Evolutionary conservation across 1,284 basidiomycete species (phyloP), one percentile per base, ranked within the genome.

Genomic region (Sanghuangporus weigelae): DNA sequence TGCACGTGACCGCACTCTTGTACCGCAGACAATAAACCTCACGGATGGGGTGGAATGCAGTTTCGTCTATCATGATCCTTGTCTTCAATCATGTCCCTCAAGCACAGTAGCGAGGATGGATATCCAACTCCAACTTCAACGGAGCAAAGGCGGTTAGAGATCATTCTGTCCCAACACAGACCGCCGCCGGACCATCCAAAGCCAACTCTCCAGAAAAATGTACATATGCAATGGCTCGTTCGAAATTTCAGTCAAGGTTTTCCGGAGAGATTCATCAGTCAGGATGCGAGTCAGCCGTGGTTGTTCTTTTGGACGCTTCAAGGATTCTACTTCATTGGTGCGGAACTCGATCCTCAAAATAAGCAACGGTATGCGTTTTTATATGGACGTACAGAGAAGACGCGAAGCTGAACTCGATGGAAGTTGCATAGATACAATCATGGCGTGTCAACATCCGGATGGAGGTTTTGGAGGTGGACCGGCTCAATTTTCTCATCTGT

Each of bases 381-480:
- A n/a, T 38, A 2, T 31, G 7, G 23, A 23, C n/a, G 16, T 26
- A 16, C 35, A 8, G 21, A 10, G 16, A 23, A 48, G 7, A 31
- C n/a, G 19, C 36, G 19, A 8, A 11, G 16, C 40, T 60, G 8
- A 35, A 23, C 54, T 48, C 39, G n/a, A 23, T 16, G 23, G 31
- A 62, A 92, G 91, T 58, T 82, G 84, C n/a, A 86, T 93, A 68
- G 80, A 90, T 59, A 96, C 90, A 48, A 78, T 96, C 19, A 75
- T 94, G 69, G 76, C 84, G 3, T 90, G 87, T 76, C 90, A 95
- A 70, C 88, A 93, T 69, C 86, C 89, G 0, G 77, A 84, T 2
- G 96, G 95, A 1, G 96, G 96, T 1, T 98, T 98, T 72, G 87
- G 88, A 8, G 96, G 96, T 40, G 96, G 96, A 0, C 92, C 95